These are phyloP conservation scores for Capsaspora owczarzaki DNA, from an alignment of 78 protist species.

Conservation along the genomic window DNA sequence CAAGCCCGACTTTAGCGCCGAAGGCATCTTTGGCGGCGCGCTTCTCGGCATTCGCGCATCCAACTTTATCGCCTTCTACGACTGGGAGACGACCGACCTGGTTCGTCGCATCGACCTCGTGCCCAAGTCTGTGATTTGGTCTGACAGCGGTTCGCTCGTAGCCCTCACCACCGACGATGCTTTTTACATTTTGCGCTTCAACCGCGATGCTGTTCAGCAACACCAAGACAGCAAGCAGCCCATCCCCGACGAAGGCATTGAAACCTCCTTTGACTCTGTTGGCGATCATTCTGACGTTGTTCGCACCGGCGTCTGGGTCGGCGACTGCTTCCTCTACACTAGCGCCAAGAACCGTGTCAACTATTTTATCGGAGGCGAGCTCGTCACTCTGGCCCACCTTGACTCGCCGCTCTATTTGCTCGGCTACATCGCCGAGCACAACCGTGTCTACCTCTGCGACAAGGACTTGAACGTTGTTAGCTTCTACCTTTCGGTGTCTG, in stretches of 20 bases:
- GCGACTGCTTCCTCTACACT: slow-evolving; percentile 92
- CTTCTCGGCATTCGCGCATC: slow-evolving; percentile 70
- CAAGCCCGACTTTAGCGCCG: slow-evolving; percentile 55
- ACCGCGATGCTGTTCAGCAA: slow-evolving; percentile 43
- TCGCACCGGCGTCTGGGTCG: slow-evolving; percentile 82
- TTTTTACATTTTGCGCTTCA: slow-evolving; percentile 73
- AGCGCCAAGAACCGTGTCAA: slow-evolving; percentile 68
- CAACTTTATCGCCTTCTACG: slow-evolving; percentile 73
- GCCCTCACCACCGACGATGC: slow-evolving; percentile 66
- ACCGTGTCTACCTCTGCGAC: slow-evolving; percentile 82
- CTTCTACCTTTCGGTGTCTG: slow-evolving; percentile 48
- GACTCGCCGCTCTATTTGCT: slow-evolving; percentile 45
- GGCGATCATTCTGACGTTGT: slow-evolving; percentile 23
- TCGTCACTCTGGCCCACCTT: slow-evolving; percentile 64
- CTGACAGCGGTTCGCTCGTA: slow-evolving; percentile 62
- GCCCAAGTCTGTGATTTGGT: slow-evolving; percentile 75
- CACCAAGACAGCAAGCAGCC: slow-evolving; percentile 47
- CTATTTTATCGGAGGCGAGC: slow-evolving; percentile 90
- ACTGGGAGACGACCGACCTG: slow-evolving; percentile 80
- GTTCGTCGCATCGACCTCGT: slow-evolving; percentile 82
- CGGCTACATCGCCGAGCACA: slow-evolving; percentile 76
- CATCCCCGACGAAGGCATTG: slow-evolving; percentile 76
- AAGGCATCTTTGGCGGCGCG: slow-evolving; percentile 83
- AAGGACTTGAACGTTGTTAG: slow-evolving; percentile 36
- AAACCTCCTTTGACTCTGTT: slow-evolving; percentile 72